Conservation (phyloP, 345 rosid genomes). For the Aegle marmelos region DNA sequence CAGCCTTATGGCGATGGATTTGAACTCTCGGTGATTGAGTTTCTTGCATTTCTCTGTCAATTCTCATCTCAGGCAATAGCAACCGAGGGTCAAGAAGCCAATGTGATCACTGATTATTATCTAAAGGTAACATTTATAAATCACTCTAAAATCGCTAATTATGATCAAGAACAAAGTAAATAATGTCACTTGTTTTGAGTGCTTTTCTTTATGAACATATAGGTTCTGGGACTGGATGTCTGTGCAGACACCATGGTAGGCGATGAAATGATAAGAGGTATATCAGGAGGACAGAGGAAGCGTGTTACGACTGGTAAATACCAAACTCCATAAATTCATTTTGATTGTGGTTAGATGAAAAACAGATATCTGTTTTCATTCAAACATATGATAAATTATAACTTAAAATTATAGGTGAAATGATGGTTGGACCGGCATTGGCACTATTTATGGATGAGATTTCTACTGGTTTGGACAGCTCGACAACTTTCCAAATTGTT, state of each 20-base stretch:
- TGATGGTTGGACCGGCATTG: conserved; percentile 69
- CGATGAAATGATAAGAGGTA: conserved; percentile 56
- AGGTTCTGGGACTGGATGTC: conserved; percentile 61
- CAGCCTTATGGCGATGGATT: not conserved
- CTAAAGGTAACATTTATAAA: conserved; percentile 38
- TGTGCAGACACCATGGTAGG: conserved; percentile 73
- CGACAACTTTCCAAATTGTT: conserved; percentile 68
- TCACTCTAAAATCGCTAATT: not conserved
- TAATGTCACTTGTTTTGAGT: not conserved
- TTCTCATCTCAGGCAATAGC: conserved; percentile 42
- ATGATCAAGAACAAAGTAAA: not conserved
- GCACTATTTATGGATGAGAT: conserved; percentile 78
- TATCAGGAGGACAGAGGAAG: conserved; percentile 71
- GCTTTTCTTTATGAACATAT: not conserved
- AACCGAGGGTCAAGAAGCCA: conserved; percentile 46
- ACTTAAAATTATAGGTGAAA: conserved; percentile 47
- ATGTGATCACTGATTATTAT: conserved; percentile 49
- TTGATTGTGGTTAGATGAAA: not conserved
- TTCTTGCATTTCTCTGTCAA: not conserved
- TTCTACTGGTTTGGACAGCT: conserved; percentile 78
- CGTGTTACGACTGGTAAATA: conserved; percentile 65
- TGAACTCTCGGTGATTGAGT: not conserved
- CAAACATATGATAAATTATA: not conserved
- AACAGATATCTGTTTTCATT: not conserved
- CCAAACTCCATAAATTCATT: not conserved